These are phyloP conservation scores for Ceratobasidium papillatum DNA, from an alignment of 1,284 basidiomycete genomes.

Conservation along the genomic window DNA sequence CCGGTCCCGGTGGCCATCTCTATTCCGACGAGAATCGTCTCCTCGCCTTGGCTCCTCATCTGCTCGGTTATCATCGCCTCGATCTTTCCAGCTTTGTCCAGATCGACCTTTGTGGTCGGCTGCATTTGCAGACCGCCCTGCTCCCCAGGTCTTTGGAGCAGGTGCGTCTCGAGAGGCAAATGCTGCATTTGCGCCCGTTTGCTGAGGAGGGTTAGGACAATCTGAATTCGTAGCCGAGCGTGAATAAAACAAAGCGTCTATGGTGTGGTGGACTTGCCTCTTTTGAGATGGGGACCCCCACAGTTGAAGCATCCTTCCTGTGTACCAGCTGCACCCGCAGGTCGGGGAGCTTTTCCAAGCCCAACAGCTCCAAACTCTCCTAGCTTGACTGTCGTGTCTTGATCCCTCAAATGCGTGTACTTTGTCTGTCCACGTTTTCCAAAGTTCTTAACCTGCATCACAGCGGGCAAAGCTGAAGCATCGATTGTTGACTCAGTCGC, in stretches of 20 bases:
- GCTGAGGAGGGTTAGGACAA: constrained; percentile 66
- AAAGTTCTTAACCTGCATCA: constrained; percentile 98
- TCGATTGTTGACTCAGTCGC: constrained; percentile 88
- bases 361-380: constrained; percentile 76
- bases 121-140: constrained; percentile 30
- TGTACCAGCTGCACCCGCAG: constrained; percentile 55
- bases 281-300: constrained; percentile 88
- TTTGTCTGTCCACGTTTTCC: constrained; percentile 92
- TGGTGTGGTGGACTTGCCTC: constrained; percentile 62
- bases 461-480: constrained; percentile 84
- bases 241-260: not conserved
- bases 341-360: constrained; percentile 61
- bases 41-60: constrained; percentile 45
- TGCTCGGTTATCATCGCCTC: constrained; percentile 41
- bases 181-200: constrained; percentile 61
- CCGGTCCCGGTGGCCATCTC: constrained; percentile 45
- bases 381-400: constrained; percentile 80
- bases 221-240: constrained; percentile 56
- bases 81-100: constrained; percentile 46
- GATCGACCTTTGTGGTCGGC: constrained; percentile 31
- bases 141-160: constrained; percentile 31
- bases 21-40: constrained; percentile 12
- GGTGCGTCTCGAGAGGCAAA: constrained; percentile 48
- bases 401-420: constrained; percentile 94
- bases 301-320: constrained; percentile 87